Conservation (phyloP, 179 eudicot species). For the Beta lomatogona region DNA sequence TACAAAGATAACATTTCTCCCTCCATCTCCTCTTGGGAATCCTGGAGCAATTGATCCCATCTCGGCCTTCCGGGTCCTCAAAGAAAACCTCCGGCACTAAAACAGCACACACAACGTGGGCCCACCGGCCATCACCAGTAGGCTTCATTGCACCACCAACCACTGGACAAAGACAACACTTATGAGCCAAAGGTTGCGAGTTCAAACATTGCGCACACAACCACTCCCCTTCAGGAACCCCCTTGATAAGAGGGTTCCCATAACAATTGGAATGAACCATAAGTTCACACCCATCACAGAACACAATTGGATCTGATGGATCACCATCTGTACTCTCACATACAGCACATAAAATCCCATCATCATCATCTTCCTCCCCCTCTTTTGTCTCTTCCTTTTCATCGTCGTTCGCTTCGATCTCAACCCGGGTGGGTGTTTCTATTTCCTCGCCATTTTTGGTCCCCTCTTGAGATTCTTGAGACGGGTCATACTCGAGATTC, state of each 20-base stretch:
- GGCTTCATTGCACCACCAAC: constrained; percentile 71
- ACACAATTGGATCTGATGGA: constrained; percentile 80
- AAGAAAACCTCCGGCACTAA: constrained; percentile 90
- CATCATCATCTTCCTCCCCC: constrained; percentile 36
- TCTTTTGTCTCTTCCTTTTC: neutral
- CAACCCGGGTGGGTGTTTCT: neutral
- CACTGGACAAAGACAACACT: constrained; percentile 73
- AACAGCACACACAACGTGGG: constrained; percentile 77
- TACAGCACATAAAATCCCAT: constrained; percentile 76
- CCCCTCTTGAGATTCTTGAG: constrained; percentile 17
- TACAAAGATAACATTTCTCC: constrained; percentile 63
- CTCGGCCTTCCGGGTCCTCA: constrained; percentile 65
- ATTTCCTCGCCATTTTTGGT: neutral
- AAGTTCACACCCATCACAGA: constrained; percentile 89
- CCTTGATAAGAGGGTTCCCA: constrained; percentile 62
- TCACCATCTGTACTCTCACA: constrained; percentile 91
- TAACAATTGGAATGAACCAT: constrained; percentile 90
- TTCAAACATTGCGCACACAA: constrained; percentile 60
- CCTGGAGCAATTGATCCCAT: constrained; percentile 65
- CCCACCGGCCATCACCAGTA: constrained; percentile 65
- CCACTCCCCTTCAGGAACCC: constrained; percentile 92
- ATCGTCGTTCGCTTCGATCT: neutral
- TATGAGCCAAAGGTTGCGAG: neutral
- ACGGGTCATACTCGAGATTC: constrained; percentile 57
- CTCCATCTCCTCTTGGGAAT: constrained; percentile 63